A percentile compares a stretch with the other conserved stretches of the same genome.
These are phyloP conservation scores for Blastocystis sp. DNA, from an alignment of 352 stramenopile species.

Conservation along the genomic window DNA sequence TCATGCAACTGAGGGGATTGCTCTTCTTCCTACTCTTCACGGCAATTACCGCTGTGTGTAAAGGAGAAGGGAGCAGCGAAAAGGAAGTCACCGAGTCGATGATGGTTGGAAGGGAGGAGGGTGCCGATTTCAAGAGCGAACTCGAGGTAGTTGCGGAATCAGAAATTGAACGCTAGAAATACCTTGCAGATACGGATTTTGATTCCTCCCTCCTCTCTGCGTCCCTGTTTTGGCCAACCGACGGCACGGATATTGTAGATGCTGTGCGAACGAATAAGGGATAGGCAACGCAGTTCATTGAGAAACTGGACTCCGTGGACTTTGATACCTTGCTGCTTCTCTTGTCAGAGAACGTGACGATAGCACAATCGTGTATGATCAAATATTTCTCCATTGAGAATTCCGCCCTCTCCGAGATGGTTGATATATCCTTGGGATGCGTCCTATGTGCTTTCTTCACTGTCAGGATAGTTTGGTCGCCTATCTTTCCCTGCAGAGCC, in stretches of 20 bases:
- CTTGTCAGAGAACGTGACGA: not conserved
- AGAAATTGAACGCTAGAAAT: no score
- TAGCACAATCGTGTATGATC: not conserved
- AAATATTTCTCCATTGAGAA: not conserved
- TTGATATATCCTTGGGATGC: constrained; percentile 14
- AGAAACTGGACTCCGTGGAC: not conserved
- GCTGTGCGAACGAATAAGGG: not conserved
- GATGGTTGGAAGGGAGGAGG: not conserved
- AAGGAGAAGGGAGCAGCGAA: not conserved
- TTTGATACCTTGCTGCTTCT: constrained; percentile 28
- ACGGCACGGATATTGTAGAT: not conserved
- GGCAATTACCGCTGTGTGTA: not conserved
- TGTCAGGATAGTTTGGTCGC: not conserved
- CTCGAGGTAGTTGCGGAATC: no score
- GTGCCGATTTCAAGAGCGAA: no score
- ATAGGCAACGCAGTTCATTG: constrained; percentile 6
- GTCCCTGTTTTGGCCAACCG: constrained; percentile 1
- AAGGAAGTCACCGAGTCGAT: not conserved
- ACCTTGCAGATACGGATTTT: no score
- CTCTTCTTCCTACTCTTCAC: not conserved
- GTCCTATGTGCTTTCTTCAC: not conserved
- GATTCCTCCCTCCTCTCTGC: not conserved
- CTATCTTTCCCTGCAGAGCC: not conserved
- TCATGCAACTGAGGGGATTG: not conserved
- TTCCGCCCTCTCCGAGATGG: not conserved